A percentile compares a stretch with the other conserved stretches of the same genome.
phyloP scores from a whole-genome alignment of 768 basidiomycete species.

The Leccinellum rugosiceps region DNA sequence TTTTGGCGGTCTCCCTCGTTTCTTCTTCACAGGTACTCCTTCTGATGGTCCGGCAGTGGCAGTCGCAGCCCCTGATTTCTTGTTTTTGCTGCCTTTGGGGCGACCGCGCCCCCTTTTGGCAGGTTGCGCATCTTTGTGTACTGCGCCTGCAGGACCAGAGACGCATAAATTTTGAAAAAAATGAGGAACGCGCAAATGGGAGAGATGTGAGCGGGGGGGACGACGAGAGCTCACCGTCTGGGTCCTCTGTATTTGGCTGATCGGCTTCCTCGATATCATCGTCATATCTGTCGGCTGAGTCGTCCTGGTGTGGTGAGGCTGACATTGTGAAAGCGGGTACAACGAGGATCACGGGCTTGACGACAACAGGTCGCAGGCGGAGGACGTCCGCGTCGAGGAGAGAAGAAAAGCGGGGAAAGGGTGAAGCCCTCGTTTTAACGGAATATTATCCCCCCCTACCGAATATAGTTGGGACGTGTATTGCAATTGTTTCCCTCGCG shows the following conservation, averaged over 20 bases:
- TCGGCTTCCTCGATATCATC: conserved; percentile 60
- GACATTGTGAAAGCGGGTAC: conserved; percentile 47
- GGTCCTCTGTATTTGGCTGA: conserved; percentile 34
- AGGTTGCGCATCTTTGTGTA: conserved; percentile 36
- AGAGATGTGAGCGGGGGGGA: conserved; percentile 11
- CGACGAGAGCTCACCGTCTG: conserved; percentile 27
- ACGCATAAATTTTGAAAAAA: conserved; percentile 19
- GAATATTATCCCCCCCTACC: conserved; percentile 57
- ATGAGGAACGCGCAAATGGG: conserved; percentile 12
- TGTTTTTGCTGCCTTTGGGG: conserved; percentile 86
- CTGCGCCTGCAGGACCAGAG: conserved; percentile 37
- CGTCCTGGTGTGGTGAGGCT: conserved; percentile 55
- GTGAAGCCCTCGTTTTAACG: conserved; percentile 72
- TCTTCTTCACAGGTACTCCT: conserved; percentile 37
- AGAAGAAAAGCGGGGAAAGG: conserved; percentile 62
- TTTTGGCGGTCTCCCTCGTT: conserved; percentile 52
- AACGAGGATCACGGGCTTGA: conserved; percentile 24
- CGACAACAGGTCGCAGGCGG: conserved; percentile 16
- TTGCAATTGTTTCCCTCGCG: conserved; percentile 62
- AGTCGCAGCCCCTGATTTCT: conserved; percentile 42
- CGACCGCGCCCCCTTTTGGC: conserved; percentile 82
- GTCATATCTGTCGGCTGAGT: conserved; percentile 50
- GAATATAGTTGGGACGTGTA: conserved; percentile 68
- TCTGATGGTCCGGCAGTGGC: conserved; percentile 28
- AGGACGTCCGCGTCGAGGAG: conserved; percentile 37